Evolutionary conservation across 1,284 basidiomycete species (phyloP).

Genomic region (Schizophyllum commune): DNA sequence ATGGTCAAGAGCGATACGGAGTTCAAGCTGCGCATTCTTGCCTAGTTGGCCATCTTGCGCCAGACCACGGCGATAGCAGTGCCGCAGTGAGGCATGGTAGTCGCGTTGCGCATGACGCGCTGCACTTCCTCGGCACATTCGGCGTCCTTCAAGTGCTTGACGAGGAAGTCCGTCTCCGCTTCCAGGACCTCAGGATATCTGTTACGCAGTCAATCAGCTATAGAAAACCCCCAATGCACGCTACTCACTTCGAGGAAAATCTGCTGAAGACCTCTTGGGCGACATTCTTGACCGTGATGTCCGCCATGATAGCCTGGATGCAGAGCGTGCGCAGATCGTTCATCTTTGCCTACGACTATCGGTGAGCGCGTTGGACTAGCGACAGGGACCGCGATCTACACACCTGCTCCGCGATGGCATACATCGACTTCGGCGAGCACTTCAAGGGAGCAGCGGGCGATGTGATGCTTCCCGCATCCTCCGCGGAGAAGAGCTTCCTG

Average conservation of each 20-base stretch:
- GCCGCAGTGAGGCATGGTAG: neutral
- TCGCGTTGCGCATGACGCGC: neutral
- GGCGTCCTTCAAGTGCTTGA: neutral
- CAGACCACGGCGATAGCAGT: neutral
- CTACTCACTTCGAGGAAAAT: slow-evolving; percentile 23
- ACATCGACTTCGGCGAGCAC: too few relatives aligned
- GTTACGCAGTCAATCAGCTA: neutral
- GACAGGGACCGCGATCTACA: too few relatives aligned
- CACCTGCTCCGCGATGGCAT: too few relatives aligned
- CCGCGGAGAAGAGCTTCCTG: too few relatives aligned
- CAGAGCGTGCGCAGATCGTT: slow-evolving; percentile 18
- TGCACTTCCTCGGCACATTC: neutral
- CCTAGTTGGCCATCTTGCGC: neutral
- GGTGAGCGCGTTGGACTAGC: too few relatives aligned
- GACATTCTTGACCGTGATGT: slow-evolving; percentile 19
- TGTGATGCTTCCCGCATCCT: too few relatives aligned
- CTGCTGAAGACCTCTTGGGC: slow-evolving; percentile 22
- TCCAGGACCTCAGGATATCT: neutral
- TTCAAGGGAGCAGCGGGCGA: too few relatives aligned
- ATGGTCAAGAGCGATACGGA: neutral
- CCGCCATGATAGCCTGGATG: slow-evolving; percentile 17
- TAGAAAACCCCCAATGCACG: too few relatives aligned
- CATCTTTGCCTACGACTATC: slow-evolving; percentile 16
- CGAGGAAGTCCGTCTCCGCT: neutral
- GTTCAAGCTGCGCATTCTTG: neutral